Evolutionary conservation across 208 protist species (phyloP).

Genomic region (Herpetomonas samuelpessoai): DNA sequence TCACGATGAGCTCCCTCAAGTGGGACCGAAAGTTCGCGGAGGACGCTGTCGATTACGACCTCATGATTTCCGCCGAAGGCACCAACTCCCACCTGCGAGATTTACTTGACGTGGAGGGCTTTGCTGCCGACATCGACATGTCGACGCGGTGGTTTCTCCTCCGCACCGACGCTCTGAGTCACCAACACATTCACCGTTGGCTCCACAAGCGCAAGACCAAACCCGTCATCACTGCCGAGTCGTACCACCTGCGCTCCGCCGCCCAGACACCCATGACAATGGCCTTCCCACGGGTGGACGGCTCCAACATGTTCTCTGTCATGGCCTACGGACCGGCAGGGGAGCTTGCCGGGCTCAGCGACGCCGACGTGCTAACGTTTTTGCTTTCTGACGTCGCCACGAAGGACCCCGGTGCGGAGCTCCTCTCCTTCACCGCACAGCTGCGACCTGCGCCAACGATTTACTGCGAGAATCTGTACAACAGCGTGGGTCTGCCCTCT

Average conservation of each 20-base stretch:
- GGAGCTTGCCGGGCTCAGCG: constrained; percentile 46
- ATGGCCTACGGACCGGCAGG: constrained; percentile 75
- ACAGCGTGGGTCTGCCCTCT: constrained; percentile 82
- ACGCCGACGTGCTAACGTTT: constrained; percentile 35
- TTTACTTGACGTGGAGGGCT: constrained; percentile 84
- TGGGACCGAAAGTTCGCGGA: constrained; percentile 69
- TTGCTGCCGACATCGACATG: constrained; percentile 71
- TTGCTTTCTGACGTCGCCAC: constrained; percentile 31
- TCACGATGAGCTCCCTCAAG: constrained; percentile 65
- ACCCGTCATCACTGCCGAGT: constrained; percentile 23
- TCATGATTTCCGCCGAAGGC: constrained; percentile 80
- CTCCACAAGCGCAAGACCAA: constrained; percentile 48
- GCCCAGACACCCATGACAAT: constrained; percentile 56
- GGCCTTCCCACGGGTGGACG: constrained; percentile 69
- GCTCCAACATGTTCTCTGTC: constrained; percentile 66
- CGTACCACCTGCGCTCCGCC: constrained; percentile 51
- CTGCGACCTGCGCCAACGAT: constrained; percentile 62
- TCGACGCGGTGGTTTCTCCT: constrained; percentile 77
- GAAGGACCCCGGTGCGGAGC: constrained; percentile 14
- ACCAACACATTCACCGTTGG: constrained; percentile 83
- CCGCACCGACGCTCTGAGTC: constrained; percentile 34
- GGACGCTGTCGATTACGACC: constrained; percentile 79
- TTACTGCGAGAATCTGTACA: constrained; percentile 85
- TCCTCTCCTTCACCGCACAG: constrained; percentile 29
- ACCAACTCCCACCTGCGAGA: constrained; percentile 76